A percentile compares a stretch with the other conserved stretches of the same genome.
These are phyloP conservation scores for Nannochloropsis oceanica DNA, from an alignment of 108 stramenopile species.

Conservation along the genomic window DNA sequence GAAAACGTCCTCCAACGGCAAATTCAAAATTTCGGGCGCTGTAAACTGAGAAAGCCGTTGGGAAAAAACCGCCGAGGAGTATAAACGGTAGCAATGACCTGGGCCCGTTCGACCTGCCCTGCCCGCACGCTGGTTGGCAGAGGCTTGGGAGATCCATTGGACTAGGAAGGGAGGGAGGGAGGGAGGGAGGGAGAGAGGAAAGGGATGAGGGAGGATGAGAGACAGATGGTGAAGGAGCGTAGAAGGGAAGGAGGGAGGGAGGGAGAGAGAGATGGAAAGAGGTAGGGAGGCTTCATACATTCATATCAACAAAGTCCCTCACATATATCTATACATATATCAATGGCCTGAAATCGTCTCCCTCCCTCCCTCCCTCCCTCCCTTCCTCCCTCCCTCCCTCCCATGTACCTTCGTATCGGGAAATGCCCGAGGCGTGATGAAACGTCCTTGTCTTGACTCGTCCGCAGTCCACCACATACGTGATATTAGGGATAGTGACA, in stretches of 20 bases:
- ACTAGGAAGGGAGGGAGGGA: not conserved
- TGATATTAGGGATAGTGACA: constrained; percentile 57
- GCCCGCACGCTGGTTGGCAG: constrained; percentile 91
- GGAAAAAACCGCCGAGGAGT: constrained; percentile 71
- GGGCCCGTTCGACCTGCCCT: constrained; percentile 88
- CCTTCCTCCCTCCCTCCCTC: not conserved
- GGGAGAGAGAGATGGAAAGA: not conserved
- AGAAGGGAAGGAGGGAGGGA: not conserved
- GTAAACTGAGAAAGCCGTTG: constrained; percentile 18
- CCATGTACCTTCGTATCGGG: constrained; percentile 52
- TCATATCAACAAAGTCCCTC: too few relatives aligned
- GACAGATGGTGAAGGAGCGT: not conserved
- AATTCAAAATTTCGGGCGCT: constrained; percentile 21
- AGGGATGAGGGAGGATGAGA: not conserved
- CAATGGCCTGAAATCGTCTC: not conserved
- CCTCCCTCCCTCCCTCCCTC: not conserved
- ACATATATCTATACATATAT: too few relatives aligned
- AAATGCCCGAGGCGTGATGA: constrained; percentile 49
- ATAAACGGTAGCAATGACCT: constrained; percentile 92
- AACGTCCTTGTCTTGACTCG: constrained; percentile 64
- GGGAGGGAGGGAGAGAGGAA: not conserved
- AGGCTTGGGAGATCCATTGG: constrained; percentile 83
- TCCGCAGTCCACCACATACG: constrained; percentile 94
- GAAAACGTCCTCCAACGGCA: constrained; percentile 26
- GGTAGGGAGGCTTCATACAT: not conserved